These are phyloP conservation scores for Canna indica DNA, from an alignment of 176 grass and related monocot species.

Conservation along the genomic window DNA sequence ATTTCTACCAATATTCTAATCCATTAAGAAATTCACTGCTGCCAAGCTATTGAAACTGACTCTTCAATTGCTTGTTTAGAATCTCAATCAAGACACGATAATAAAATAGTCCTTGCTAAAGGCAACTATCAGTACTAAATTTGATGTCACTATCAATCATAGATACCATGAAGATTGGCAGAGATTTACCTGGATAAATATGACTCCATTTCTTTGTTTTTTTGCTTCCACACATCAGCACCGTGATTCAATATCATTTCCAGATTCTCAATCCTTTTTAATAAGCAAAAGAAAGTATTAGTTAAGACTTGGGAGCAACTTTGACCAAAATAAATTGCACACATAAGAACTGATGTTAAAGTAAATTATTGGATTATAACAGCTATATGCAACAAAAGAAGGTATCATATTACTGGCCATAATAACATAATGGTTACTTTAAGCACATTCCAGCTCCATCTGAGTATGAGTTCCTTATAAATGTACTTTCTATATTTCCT, in stretches of 20 bases:
- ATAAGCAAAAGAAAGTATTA: slow-evolving; percentile 16
- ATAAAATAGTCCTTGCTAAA: neutral
- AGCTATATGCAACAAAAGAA: neutral
- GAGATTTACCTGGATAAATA: slow-evolving; percentile 73
- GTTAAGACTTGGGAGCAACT: slow-evolving; percentile 1
- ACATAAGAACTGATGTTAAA: neutral
- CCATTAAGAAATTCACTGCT: neutral
- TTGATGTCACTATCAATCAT: neutral
- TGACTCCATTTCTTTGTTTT: slow-evolving; percentile 80
- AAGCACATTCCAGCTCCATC: too few species aligned
- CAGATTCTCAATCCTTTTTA: slow-evolving; percentile 91
- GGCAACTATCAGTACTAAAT: neutral
- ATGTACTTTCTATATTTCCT: too few species aligned
- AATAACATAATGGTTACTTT: too few species aligned
- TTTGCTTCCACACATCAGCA: slow-evolving; percentile 85
- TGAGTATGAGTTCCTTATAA: too few species aligned
- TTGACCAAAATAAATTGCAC: slow-evolving; percentile 16
- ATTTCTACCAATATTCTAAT: too few species aligned
- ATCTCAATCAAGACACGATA: neutral
- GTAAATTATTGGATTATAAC: neutral
- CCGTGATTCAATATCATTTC: slow-evolving; percentile 81
- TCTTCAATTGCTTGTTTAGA: neutral
- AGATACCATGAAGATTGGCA: neutral
- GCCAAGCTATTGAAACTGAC: neutral
- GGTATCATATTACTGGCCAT: too few species aligned